Base-by-base conservation (phyloP, 371 early-diverging fungal species). In the Choanephora cucurbitarum region DNA sequence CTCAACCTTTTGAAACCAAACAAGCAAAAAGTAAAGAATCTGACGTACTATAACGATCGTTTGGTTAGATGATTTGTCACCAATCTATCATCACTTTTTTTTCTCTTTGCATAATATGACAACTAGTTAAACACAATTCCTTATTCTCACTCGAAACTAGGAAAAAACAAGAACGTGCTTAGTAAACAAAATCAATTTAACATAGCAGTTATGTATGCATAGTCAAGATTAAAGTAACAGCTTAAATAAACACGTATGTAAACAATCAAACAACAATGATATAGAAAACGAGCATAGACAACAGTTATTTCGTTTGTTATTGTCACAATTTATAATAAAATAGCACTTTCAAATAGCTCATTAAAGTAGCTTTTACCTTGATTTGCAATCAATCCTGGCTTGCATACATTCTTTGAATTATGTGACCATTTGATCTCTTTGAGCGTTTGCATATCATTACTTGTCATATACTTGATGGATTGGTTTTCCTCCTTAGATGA, bases 311-410 rank as follows among this genome's bases (percentile, higher is more conserved):
- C 19, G 39, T 9, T 60, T 28, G 28, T 28, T 28, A 28, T 28
- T 28, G 28, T 28, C 28, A 28, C 7, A 28, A 23, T 17, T 62
- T 57, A 62, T 31, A 62, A 21, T 22, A 62, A 44, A 15, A 62
- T 42, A 17, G 63, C 48, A 18, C 58, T 62, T 24, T 62, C 63
- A 43, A 62, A 28, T 0, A 57, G 23, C 41, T 62, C 58, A 31
- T 57, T 21, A 19, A 62, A 53, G 1, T 39, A 37, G 34, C 57
- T 18, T 18, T 46, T 45, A 8, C 34, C 49, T 13, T 18, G 45
- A 24, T 23, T 52, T 24, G 15, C 3, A 11, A 34, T 39, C 6
- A 13, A 11, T n/a, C 14, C 15, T 31, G 28, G 21, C 17, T 28
- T 45, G n/a, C 55, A 55, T 37, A 14, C 19, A 8, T 47, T 39